Conservation (phyloP, 2,329 filamentous ascomycete species). For the Talaromyces albobiverticillius region DNA sequence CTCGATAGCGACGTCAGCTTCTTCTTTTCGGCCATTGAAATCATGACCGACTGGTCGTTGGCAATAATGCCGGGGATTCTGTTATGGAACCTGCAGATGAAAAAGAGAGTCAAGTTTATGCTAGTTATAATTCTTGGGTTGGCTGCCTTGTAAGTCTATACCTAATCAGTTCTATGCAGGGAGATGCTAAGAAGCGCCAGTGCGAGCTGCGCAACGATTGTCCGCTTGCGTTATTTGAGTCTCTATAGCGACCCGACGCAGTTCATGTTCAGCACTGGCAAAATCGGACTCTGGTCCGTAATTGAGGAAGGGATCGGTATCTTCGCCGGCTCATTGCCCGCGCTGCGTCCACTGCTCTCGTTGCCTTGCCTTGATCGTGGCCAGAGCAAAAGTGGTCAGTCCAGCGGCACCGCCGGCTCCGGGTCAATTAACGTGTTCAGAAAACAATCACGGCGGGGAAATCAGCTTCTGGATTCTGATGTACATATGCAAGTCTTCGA, state of each 20-base stretch:
- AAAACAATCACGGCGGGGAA: too few species aligned
- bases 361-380: background rate
- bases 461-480: too few species aligned
- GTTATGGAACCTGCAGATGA: conserved; percentile 11
- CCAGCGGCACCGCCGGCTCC: too few species aligned
- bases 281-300: conserved; percentile 41
- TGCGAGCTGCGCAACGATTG: conserved; percentile 11
- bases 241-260: conserved; percentile 8
- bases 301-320: conserved; percentile 38
- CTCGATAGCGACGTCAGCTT: conserved; percentile 9
- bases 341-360: conserved; percentile 46
- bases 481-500: too few species aligned
- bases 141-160: conserved; percentile 4
- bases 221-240: conserved; percentile 9
- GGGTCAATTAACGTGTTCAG: too few species aligned
- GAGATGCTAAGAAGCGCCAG: background rate
- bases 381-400: too few species aligned
- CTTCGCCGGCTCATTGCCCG: conserved; percentile 47
- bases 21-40: conserved; percentile 9
- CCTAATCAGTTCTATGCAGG: background rate
- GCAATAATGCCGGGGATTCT: conserved; percentile 4
- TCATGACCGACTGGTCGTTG: conserved; percentile 10
- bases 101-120: conserved; percentile 4
- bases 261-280: conserved; percentile 32
- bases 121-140: conserved; percentile 8